Evolutionary conservation across 495 filamentous ascomycete species (phyloP).

Genomic region (Penicillium waksmanii): DNA sequence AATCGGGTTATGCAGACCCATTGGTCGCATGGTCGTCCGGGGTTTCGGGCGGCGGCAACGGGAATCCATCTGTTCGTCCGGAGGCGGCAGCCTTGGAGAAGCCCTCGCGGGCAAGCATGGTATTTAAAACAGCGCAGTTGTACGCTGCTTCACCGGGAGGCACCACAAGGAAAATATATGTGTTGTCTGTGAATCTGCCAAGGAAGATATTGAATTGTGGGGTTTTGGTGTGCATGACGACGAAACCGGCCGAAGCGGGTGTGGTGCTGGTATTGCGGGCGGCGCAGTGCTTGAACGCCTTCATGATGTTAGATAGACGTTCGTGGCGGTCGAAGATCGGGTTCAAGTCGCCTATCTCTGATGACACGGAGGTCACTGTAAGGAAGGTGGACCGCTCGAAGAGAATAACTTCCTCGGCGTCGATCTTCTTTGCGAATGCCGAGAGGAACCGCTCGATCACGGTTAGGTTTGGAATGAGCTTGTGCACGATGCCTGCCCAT

Average conservation of each 20-base stretch:
- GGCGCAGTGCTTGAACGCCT: conserved; percentile 89
- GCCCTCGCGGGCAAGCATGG: conserved; percentile 77
- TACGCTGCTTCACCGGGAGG: conserved; percentile 86
- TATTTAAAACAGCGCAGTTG: conserved; percentile 87
- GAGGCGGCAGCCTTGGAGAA: conserved; percentile 59
- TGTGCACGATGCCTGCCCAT: conserved; percentile 96
- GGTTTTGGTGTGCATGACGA: conserved; percentile 69
- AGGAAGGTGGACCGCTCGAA: conserved; percentile 97
- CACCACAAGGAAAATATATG: conserved; percentile 88
- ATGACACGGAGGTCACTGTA: conserved; percentile 84
- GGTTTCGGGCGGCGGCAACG: conserved; percentile 41
- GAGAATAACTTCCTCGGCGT: conserved; percentile 91
- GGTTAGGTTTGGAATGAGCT: conserved; percentile 89
- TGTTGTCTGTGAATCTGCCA: conserved; percentile 91
- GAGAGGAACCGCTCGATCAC: conserved; percentile 83
- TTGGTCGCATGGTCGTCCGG: conserved; percentile 31
- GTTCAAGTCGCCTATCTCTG: conserved; percentile 71
- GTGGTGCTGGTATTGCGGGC: conserved; percentile 58
- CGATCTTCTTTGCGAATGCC: conserved; percentile 76
- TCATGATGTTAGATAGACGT: conserved; percentile 93
- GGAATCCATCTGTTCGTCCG: conserved; percentile 49
- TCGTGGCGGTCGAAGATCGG: conserved; percentile 92
- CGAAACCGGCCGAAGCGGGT: conserved; percentile 59
- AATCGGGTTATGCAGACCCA: conserved; percentile 4
- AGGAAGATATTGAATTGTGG: conserved; percentile 88